Evolutionary conservation across 371 early-diverging fungal species (phyloP), one percentile per base, ranked within the genome.

Genomic region (Mucor plumbeus): DNA sequence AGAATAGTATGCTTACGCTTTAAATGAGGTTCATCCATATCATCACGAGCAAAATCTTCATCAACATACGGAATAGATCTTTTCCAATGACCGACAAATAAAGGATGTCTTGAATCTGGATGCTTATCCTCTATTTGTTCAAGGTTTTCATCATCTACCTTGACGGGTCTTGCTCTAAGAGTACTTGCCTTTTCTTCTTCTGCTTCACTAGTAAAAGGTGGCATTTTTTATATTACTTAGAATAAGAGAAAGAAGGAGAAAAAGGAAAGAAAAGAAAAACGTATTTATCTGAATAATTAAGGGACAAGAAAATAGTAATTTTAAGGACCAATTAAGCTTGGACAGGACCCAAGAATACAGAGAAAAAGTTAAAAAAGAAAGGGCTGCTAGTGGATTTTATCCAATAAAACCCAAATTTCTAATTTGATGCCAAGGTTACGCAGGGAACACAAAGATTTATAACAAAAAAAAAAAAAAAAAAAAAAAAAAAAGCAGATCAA

Each of bases 11-110:
- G 83, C 80, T 93, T 92, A 63, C 98, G 89, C 80, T 94, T 94
- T 67, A 91, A 81, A 80, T 98, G 98, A 34, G 98, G 98, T 75
- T 98, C 97, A 74, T 97, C 98, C 81, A 90, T 79, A 75, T 92
- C 87, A 75, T 96, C 96, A 61, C 81, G 87, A 59, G 95, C 91
- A 65, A 95, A 86, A 63, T 86, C 88, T 55, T 91, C 84, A 65
- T 95, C 88, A n/a, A 79, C 65, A 21, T 82, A 79, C 10, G 96
- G 95, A 59, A 94, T 85, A 0, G 95, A 92, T 35, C 91, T 85
- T 67, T 86, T 83, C 96, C 96, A 95, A 60, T 82, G 84, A 36
- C 96, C 96, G 10, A 93, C 82, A 72, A 93, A 95, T 44, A 88
- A 68, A 0, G 95, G 95, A 66, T 88, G 88, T 35, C 95, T 87